A percentile compares a stretch with the other conserved stretches of the same genome.
Evolutionary conservation across 78 protist genomes (phyloP).

Genomic region (Planoprotostelium fungivorum): DNA sequence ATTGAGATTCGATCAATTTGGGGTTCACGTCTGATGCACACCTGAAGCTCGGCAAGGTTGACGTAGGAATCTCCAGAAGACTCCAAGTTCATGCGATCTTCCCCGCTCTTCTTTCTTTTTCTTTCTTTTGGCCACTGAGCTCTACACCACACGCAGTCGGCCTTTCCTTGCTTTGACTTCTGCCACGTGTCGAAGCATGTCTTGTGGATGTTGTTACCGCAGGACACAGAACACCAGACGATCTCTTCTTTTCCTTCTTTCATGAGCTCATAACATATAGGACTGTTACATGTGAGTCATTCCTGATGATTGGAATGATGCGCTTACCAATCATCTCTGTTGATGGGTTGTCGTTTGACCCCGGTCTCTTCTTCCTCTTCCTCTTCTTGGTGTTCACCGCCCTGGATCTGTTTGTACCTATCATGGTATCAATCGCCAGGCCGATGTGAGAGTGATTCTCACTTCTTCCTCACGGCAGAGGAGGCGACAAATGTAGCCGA

Average conservation of each 20-base stretch:
- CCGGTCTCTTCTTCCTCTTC: not conserved
- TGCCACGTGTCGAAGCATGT: not conserved
- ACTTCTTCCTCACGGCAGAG: not conserved
- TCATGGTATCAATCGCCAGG: no score
- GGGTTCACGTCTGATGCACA: not conserved
- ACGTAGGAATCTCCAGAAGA: not conserved
- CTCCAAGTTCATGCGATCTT: not conserved
- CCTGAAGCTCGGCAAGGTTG: not conserved
- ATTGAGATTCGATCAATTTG: not conserved
- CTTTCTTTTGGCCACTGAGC: no score
- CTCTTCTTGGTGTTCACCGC: not conserved
- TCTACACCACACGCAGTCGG: not conserved
- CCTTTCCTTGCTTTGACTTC: not conserved
- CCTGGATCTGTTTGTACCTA: not conserved
- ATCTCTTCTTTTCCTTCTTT: not conserved
- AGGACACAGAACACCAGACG: not conserved
- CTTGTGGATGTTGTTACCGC: not conserved
- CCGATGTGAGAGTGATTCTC: no score
- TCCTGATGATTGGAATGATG: not conserved
- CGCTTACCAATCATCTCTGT: not conserved
- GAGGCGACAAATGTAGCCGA: not conserved
- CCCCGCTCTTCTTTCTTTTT: no score
- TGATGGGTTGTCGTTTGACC: not conserved
- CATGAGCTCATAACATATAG: not conserved
- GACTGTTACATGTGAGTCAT: not conserved